Evolutionary conservation across 2,329 filamentous ascomycete genomes (phyloP).

Genomic region (Cercospora sp.): DNA sequence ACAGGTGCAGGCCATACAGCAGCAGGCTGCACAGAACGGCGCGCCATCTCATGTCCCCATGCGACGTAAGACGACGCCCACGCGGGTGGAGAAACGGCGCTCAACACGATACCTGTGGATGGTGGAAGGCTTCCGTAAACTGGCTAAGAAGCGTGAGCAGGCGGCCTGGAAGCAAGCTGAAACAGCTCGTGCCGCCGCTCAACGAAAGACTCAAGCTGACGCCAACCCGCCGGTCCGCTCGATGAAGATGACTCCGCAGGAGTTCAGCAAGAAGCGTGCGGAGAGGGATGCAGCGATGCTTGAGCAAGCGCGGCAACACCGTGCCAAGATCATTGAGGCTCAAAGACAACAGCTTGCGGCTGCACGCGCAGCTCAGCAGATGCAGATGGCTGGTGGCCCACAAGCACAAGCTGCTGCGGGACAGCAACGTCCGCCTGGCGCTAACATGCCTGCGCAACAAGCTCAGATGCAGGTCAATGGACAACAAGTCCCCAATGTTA

Average conservation of each 20-base stretch:
- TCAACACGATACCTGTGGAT: slow-evolving; percentile 84
- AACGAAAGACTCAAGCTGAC: slow-evolving; percentile 67
- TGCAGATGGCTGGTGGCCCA: slow-evolving; percentile 33
- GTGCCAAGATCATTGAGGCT: slow-evolving; percentile 38
- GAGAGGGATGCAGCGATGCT: slow-evolving; percentile 74
- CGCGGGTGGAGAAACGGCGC: slow-evolving; percentile 82
- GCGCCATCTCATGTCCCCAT: slow-evolving; percentile 51
- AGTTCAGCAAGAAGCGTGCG: slow-evolving; percentile 86
- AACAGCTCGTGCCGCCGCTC: slow-evolving; percentile 64
- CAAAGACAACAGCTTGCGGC: slow-evolving; percentile 42
- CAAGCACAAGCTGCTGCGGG: slow-evolving; percentile 28
- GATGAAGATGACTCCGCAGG: slow-evolving; percentile 72
- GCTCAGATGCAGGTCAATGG: slow-evolving; percentile 34
- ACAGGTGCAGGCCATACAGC: slow-evolving; percentile 55
- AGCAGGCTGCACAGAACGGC: slow-evolving; percentile 49
- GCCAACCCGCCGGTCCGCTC: slow-evolving; percentile 34
- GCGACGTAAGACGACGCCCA: slow-evolving; percentile 72
- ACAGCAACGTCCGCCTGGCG: slow-evolving; percentile 33
- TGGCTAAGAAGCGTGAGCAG: slow-evolving; percentile 91
- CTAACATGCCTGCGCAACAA: slow-evolving; percentile 29
- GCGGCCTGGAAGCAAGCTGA: slow-evolving; percentile 85
- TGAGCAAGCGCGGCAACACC: slow-evolving; percentile 41
- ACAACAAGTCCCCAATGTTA: slow-evolving; percentile 41
- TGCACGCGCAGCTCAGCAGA: slow-evolving; percentile 40
- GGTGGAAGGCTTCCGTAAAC: slow-evolving; percentile 91